Evolutionary conservation across 1,284 basidiomycete species (phyloP).

Genomic region (Golubevia pallescens): DNA sequence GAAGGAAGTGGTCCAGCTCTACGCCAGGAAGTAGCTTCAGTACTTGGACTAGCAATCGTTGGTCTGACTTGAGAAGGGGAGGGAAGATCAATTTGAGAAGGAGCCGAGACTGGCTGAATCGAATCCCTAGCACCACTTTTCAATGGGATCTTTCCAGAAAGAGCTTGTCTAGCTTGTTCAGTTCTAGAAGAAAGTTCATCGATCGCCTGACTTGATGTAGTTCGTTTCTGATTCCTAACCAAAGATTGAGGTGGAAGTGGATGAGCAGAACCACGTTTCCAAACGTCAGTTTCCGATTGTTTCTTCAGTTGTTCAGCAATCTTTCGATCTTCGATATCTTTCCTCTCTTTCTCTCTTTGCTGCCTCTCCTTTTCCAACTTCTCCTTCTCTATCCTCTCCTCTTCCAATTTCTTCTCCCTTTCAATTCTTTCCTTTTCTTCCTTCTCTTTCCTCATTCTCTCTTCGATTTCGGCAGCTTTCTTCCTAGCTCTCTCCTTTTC

Average conservation of each 20-base stretch:
- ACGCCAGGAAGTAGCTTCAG: slow-evolving; percentile 17
- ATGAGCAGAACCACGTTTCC: too few relatives aligned
- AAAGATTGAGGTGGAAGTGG: too few relatives aligned
- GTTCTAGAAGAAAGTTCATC: not conserved
- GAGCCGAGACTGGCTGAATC: too few relatives aligned
- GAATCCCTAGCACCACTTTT: too few relatives aligned
- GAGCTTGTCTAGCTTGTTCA: not conserved
- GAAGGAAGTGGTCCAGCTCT: slow-evolving; percentile 5
- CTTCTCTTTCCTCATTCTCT: slow-evolving; percentile 26
- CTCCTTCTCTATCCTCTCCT: slow-evolving; percentile 21
- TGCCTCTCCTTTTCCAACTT: slow-evolving; percentile 22
- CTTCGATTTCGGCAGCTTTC: slow-evolving; percentile 51
- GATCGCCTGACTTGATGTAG: too few relatives aligned
- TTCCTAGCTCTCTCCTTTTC: slow-evolving; percentile 50
- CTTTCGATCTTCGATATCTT: slow-evolving; percentile 15
- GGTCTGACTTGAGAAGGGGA: too few relatives aligned
- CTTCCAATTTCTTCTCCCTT: slow-evolving; percentile 13
- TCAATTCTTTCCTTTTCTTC: slow-evolving; percentile 6
- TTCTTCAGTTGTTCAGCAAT: slow-evolving; percentile 20
- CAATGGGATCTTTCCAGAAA: too few relatives aligned
- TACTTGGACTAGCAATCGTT: slow-evolving; percentile 7
- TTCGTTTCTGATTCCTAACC: too few relatives aligned
- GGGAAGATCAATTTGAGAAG: too few relatives aligned
- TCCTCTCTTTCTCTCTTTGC: slow-evolving; percentile 11
- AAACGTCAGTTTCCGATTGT: too few relatives aligned